Percentiles rank a stretch among this genome's conserved stretches.
phyloP scores from a whole-genome alignment of 345 rosid species.

The Lagerstroemia speciosa region DNA sequence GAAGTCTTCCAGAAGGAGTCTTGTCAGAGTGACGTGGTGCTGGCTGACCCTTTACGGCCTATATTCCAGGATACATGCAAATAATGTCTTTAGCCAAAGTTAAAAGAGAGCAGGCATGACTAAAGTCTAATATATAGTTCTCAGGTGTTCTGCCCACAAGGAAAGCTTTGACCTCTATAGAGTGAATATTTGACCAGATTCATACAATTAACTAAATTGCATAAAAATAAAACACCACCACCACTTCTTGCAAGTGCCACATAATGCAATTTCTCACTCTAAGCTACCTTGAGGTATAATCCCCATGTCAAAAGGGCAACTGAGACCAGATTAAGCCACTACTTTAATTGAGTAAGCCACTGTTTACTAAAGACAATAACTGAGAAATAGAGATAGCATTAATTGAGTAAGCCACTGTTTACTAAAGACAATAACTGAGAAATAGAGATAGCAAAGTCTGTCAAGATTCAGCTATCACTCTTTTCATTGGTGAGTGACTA shows the following conservation, averaged over 20 bases:
- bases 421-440: too few relatives aligned
- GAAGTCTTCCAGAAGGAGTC: conserved; percentile 58
- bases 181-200: too few relatives aligned
- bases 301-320: background rate
- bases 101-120: background rate
- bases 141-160: background rate
- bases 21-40: conserved; percentile 50
- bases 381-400: too few relatives aligned
- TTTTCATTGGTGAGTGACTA: too few relatives aligned
- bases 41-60: conserved; percentile 62
- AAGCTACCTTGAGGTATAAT: background rate
- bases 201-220: background rate
- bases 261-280: background rate
- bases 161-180: too few relatives aligned
- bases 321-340: too few relatives aligned
- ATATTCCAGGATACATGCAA: conserved; percentile 3
- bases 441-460: too few relatives aligned
- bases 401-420: too few relatives aligned
- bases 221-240: background rate
- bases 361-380: too few relatives aligned
- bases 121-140: background rate
- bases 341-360: background rate
- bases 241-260: background rate
- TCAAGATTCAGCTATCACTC: too few relatives aligned
- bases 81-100: background rate